Evolutionary conservation across 2,329 filamentous ascomycete species (phyloP), one percentile per base, ranked within the genome.

Genomic region (Pestalotiopsis fici): DNA sequence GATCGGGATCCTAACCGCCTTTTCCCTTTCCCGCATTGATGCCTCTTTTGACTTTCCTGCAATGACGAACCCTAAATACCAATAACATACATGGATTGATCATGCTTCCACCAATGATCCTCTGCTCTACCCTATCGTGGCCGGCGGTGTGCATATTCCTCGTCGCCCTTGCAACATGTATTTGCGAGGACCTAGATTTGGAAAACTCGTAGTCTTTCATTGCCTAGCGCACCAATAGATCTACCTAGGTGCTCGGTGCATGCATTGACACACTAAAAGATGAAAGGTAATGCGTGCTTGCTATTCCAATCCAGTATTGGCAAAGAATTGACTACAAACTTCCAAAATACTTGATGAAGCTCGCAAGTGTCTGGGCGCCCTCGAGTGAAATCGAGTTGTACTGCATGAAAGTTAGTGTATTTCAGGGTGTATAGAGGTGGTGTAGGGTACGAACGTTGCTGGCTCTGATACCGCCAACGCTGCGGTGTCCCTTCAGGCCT

Each of bases 401-500:
- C 43, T 50, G n/a, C 21, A 50, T 9, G 43, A 50, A 4, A 3
- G 18, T 50, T 50, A 50, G 43, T 6, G 6, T n/a, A 50, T 21
- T 50, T 21, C 43, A 7, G 7, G 43, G 43, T 50, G 43, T n/a
- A 11, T 21, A 11, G n/a, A 7, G 21, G 18, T 23, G 21, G 18
- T 18, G 21, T 50, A 11, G 43, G 43, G 43, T 50, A 50, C 43
- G 43, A 50, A 50, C 43, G 78, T 96, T 97, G 79, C 88, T 92
- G 23, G 91, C 91, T 15, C 95, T 88, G 69, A 98, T 95, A 31
- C 95, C 95, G 18, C 94, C 93, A 2, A 98, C 91, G 68, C 88
- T 92, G 69, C 95, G 87, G 78, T 98, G 95, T 0, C 95, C 95
- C 83, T 97, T 97, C 56, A 98, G 83, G 0, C 94, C 95, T 28